Conservation (phyloP, 2,329 filamentous ascomycete genomes). For the Phialophora expanda region DNA sequence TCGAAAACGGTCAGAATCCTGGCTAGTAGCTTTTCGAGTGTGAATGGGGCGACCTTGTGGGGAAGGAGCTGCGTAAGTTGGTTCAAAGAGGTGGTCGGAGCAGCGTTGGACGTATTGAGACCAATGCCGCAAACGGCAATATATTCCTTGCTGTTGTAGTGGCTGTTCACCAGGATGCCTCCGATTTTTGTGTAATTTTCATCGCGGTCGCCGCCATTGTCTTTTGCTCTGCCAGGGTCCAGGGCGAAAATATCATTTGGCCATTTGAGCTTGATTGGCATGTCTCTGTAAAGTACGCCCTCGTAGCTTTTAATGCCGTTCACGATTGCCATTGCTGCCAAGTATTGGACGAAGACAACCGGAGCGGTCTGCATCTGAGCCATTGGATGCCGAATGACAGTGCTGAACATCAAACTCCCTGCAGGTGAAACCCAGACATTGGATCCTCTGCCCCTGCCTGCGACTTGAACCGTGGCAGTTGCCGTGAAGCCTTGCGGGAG, state of each 20-base stretch:
- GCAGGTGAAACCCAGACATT: slow-evolving; percentile 96
- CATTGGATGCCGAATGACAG: slow-evolving; percentile 81
- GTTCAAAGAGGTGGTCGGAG: slow-evolving; percentile 85
- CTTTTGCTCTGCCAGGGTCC: slow-evolving; percentile 56
- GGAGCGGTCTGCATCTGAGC: slow-evolving; percentile 73
- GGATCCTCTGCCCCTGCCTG: slow-evolving; percentile 82
- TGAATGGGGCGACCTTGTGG: slow-evolving; percentile 58
- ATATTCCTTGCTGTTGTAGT: slow-evolving; percentile 76
- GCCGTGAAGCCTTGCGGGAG: slow-evolving; percentile 87
- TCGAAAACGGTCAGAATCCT: slow-evolving; percentile 80
- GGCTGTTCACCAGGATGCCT: slow-evolving; percentile 88
- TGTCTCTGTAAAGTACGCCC: slow-evolving; percentile 67
- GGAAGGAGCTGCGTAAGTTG: slow-evolving; percentile 61
- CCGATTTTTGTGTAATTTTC: slow-evolving; percentile 81
- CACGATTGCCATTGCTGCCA: slow-evolving; percentile 85
- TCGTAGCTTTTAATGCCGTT: slow-evolving; percentile 83
- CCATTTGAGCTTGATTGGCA: slow-evolving; percentile 93
- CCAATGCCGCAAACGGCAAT: slow-evolving; percentile 86
- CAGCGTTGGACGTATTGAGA: slow-evolving; percentile 80
- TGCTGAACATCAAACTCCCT: slow-evolving; percentile 85
- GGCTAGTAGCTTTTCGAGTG: slow-evolving; percentile 80
- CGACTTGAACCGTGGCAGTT: slow-evolving; percentile 84
- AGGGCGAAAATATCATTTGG: slow-evolving; percentile 89
- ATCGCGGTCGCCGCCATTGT: slow-evolving; percentile 31
- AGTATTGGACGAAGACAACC: slow-evolving; percentile 91